A percentile compares a stretch with the other conserved stretches of the same genome.
phyloP scores from a whole-genome alignment of 2,329 filamentous ascomycete species.

The Gliomastix tumulicola region DNA sequence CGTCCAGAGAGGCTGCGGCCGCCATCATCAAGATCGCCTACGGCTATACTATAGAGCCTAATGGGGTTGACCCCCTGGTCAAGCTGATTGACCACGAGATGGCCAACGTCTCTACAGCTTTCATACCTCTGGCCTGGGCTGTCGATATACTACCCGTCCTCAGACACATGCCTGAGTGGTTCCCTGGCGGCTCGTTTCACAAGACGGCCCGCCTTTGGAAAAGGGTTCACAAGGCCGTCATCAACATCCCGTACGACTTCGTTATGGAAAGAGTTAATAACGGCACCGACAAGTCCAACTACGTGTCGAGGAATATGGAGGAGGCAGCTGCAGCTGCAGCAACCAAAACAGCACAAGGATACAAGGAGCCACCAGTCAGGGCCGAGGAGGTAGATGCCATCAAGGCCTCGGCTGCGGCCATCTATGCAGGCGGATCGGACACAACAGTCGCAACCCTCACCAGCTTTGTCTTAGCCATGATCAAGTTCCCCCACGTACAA shows the following conservation, averaged over 20 bases:
- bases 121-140: constrained; percentile 11
- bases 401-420: background rate
- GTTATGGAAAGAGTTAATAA: constrained; percentile 12
- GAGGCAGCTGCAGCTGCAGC: too few relatives aligned
- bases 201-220: constrained; percentile 12
- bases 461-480: constrained; percentile 12
- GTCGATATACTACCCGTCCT: constrained; percentile 14
- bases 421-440: background rate
- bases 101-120: constrained; percentile 11
- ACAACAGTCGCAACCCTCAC: background rate
- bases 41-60: constrained; percentile 9
- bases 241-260: constrained; percentile 11
- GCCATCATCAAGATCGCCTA: constrained; percentile 2
- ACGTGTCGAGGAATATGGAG: constrained; percentile 15
- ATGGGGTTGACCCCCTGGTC: constrained; percentile 10
- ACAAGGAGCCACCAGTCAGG: too few relatives aligned
- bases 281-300: constrained; percentile 11
- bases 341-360: too few relatives aligned
- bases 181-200: constrained; percentile 13
- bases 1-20: too few relatives aligned
- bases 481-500: constrained; percentile 12
- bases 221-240: constrained; percentile 6
- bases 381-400: background rate
- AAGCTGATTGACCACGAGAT: constrained; percentile 11
- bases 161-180: constrained; percentile 5